Base-by-base conservation (phyloP, 768 basidiomycete species). In the Boletus tylopilopsis region DNA sequence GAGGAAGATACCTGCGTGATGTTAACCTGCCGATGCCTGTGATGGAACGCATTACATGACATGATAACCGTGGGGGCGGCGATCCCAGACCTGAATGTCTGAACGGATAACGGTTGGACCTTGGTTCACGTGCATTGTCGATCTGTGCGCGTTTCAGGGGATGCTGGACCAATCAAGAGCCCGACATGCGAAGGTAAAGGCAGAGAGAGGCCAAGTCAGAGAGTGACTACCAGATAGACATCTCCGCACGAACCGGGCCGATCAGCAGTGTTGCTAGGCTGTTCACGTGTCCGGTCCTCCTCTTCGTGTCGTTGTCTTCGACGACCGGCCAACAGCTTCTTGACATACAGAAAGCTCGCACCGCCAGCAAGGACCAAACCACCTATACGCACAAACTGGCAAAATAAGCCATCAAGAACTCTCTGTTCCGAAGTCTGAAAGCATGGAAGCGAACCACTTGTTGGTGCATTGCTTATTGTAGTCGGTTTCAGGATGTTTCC, bases 271-370 rank as follows among this genome's bases (percentile, higher is more conserved):
- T 24, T 11, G 21, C 6, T 19, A n/a, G 24, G 18, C 9, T 42
- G 55, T 43, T 57, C 64, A 19, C 34, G 50, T 24, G 49, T 5
- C 27, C 30, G 59, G 42, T 57, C 57, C 25, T 54, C 49, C 19
- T 66, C 49, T 11, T 57, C 55, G 45, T 55, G 47, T 11, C 27
- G 57, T 24, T 47, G 66, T 42, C 58, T 53, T 42, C 66, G 58
- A 32, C 68, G 62, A 12, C 60, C 53, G 6, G 37, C 54, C 55
- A 68, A 49, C 22, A 67, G 46, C 15, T 50, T 66, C 45, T 68
- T 68, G 46, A 64, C 66, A 22, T 62, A 67, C 33, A 68, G 41
- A 49, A 68, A 68, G 37, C 66, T 58, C 0, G 54, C 63, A 15
- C 66, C 66, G 10, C 59, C 66, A 4, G 54, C 55, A 24, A 68